Conservation (phyloP, 2,329 filamentous ascomycete genomes). For the Exophiala sideris region DNA sequence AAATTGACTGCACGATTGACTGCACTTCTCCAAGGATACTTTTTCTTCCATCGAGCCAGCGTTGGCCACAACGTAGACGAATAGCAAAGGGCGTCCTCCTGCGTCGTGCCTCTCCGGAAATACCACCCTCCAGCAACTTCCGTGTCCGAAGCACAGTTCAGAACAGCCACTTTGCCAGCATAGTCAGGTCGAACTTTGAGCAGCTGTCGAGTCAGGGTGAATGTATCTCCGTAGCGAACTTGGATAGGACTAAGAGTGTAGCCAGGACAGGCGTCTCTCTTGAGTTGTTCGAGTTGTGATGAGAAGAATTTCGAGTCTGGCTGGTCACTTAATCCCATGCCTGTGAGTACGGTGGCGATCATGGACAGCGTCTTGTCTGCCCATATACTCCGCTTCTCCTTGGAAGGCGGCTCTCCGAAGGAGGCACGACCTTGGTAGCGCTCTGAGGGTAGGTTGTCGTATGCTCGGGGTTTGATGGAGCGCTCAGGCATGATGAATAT, state of each 20-base stretch:
- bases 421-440: slow-evolving; percentile 13
- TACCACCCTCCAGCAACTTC: slow-evolving; percentile 13
- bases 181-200: slow-evolving; percentile 7
- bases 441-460: slow-evolving; percentile 7
- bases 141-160: slow-evolving; percentile 10
- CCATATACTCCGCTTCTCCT: slow-evolving; percentile 2
- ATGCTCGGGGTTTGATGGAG: slow-evolving; percentile 2
- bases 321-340: slow-evolving; percentile 3
- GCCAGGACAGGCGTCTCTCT: not conserved
- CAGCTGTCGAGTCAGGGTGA: slow-evolving; percentile 5
- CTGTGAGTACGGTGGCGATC: not conserved
- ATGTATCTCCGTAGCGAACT: slow-evolving; percentile 10
- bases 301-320: slow-evolving; percentile 6
- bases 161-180: slow-evolving; percentile 3
- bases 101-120: slow-evolving; percentile 8
- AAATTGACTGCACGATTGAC: not conserved
- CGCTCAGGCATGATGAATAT: slow-evolving; percentile 1
- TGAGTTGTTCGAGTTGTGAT: slow-evolving; percentile 6
- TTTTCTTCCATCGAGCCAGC: slow-evolving; percentile 1
- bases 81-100: slow-evolving; percentile 11
- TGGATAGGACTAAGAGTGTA: not conserved
- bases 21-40: slow-evolving; percentile 4
- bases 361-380: slow-evolving; percentile 6
- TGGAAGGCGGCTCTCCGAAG: slow-evolving; percentile 1
- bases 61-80: slow-evolving; percentile 11